phyloP scores from a whole-genome alignment of 495 filamentous ascomycete species.

The Terfezia claveryi region DNA sequence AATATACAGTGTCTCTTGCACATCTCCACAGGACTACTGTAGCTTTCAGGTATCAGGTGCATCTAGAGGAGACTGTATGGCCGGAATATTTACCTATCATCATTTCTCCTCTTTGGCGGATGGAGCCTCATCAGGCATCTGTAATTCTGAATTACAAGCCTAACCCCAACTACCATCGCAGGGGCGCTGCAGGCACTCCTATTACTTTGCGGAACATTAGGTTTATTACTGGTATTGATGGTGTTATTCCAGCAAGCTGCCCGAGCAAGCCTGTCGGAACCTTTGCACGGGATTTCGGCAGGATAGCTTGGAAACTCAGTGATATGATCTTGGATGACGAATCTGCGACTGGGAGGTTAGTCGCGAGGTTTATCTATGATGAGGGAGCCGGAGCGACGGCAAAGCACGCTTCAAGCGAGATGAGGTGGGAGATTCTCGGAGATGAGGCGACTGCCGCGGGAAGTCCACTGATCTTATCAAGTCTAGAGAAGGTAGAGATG shows the following conservation, averaged over 20 bases:
- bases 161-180: slow-evolving; percentile 44
- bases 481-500: neutral
- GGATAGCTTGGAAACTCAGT: slow-evolving; percentile 73
- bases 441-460: slow-evolving; percentile 23
- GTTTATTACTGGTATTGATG: slow-evolving; percentile 61
- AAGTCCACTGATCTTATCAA: neutral
- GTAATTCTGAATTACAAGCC: slow-evolving; percentile 66
- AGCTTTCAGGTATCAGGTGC: slow-evolving; percentile 90
- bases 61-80: slow-evolving; percentile 40
- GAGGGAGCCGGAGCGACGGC: slow-evolving; percentile 50
- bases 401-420: slow-evolving; percentile 68
- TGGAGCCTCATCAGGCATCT: slow-evolving; percentile 58
- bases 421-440: slow-evolving; percentile 20
- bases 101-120: slow-evolving; percentile 61
- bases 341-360: slow-evolving; percentile 19
- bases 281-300: slow-evolving; percentile 68
- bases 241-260: slow-evolving; percentile 36
- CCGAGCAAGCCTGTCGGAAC: slow-evolving; percentile 54
- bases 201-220: slow-evolving; percentile 59
- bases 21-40: slow-evolving; percentile 51
- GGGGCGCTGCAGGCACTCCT: slow-evolving; percentile 21
- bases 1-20: slow-evolving; percentile 53
- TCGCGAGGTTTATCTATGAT: slow-evolving; percentile 37
- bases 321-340: slow-evolving; percentile 47
- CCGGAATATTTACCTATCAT: slow-evolving; percentile 53